Conservation (phyloP, 192 early-diverging fungal genomes). For the Phycomyces blakesleeanus region DNA sequence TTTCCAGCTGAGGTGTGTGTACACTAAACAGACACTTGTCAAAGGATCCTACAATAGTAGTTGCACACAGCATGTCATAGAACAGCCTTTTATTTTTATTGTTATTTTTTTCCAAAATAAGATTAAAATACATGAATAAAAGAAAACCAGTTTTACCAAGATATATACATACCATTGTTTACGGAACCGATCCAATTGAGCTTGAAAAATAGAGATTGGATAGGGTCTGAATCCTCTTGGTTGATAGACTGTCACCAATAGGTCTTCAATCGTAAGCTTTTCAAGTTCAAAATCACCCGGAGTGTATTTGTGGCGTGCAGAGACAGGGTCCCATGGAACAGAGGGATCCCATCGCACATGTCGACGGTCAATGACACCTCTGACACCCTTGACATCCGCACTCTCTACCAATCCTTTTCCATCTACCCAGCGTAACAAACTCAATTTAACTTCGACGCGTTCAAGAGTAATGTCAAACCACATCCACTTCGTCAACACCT, state of each 20-base stretch:
- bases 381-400: slow-evolving; percentile 79
- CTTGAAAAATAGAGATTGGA: slow-evolving; percentile 82
- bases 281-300: slow-evolving; percentile 86
- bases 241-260: slow-evolving; percentile 83
- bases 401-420: slow-evolving; percentile 79
- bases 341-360: slow-evolving; percentile 75
- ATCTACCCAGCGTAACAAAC: slow-evolving; percentile 86
- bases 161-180: slow-evolving; percentile 67
- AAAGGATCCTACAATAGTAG: slow-evolving; percentile 85
- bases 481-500: slow-evolving; percentile 32
- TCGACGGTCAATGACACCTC: slow-evolving; percentile 82
- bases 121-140: neutral
- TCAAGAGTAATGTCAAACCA: slow-evolving; percentile 80
- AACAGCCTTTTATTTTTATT: slow-evolving; percentile 61
- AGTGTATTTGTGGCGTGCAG: slow-evolving; percentile 55
- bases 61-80: slow-evolving; percentile 86
- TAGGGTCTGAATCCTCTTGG: slow-evolving; percentile 82
- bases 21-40: slow-evolving; percentile 94
- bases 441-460: slow-evolving; percentile 78
- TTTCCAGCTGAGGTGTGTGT: slow-evolving; percentile 75
- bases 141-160: neutral
- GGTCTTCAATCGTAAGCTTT: slow-evolving; percentile 76
- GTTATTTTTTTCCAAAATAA: too few relatives aligned
- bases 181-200: slow-evolving; percentile 75
- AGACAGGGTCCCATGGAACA: slow-evolving; percentile 55